Conservation (phyloP, 192 early-diverging fungal genomes). For the Backusella circina region DNA sequence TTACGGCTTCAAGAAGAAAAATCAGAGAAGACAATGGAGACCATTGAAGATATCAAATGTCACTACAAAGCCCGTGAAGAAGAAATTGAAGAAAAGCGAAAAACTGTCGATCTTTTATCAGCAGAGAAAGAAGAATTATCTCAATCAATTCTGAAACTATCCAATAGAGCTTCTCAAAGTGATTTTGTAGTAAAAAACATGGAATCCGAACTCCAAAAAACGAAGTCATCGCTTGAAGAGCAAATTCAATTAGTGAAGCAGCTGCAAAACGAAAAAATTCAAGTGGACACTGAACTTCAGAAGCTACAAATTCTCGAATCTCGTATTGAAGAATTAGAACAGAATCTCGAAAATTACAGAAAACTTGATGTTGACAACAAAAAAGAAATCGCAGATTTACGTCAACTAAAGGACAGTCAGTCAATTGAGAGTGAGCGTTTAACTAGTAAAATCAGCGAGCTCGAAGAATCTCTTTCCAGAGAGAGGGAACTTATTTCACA, state of each 20-base stretch:
- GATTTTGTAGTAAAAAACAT: constrained; percentile 1
- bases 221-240: not conserved
- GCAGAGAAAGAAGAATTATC: constrained; percentile 15
- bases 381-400: not conserved
- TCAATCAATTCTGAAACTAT: not conserved
- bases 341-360: not conserved
- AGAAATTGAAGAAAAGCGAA: constrained; percentile 25
- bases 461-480: not conserved
- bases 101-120: constrained; percentile 10
- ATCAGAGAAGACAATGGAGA: constrained; percentile 12
- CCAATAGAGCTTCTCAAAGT: constrained; percentile 15
- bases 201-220: not conserved
- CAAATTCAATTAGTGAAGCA: not conserved
- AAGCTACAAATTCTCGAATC: not conserved
- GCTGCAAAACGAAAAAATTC: constrained; percentile 2
- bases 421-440: not conserved
- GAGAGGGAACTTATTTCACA: not conserved
- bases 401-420: not conserved
- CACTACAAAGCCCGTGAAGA: constrained; percentile 24
- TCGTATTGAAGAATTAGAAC: constrained; percentile 1
- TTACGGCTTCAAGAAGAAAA: constrained; percentile 23
- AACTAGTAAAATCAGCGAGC: not conserved
- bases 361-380: not conserved
- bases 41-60: constrained; percentile 25
- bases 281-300: constrained; percentile 11